Evolutionary conservation across 345 rosid genomes (phyloP).

Genomic region (Populus euphratica): DNA sequence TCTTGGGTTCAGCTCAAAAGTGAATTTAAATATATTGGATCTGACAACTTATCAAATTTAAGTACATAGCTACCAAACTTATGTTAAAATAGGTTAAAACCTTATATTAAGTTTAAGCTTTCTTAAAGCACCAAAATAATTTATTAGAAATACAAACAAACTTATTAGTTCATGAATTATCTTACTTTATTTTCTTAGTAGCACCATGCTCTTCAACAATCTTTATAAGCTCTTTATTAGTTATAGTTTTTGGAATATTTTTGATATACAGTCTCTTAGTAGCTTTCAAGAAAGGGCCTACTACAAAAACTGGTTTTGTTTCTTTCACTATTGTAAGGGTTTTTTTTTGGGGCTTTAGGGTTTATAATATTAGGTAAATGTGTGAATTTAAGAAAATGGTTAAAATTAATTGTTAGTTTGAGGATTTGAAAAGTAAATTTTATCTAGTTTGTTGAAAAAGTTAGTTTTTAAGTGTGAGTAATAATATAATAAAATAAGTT

Average conservation of each 20-base stretch:
- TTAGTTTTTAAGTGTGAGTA: slow-evolving; percentile 14
- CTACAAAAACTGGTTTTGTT: slow-evolving; percentile 21
- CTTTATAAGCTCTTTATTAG: slow-evolving; percentile 51
- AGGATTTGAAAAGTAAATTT: slow-evolving; percentile 27
- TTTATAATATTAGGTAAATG: neutral
- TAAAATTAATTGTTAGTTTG: slow-evolving; percentile 4
- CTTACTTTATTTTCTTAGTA: slow-evolving; percentile 65
- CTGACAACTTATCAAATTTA: no score
- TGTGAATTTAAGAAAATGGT: slow-evolving; percentile 6
- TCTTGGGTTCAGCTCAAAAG: no score
- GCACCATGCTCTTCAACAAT: slow-evolving; percentile 77
- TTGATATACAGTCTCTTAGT: slow-evolving; percentile 65
- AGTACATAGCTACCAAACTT: no score
- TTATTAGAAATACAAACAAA: no score
- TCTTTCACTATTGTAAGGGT: slow-evolving; percentile 47
- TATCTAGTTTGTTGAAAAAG: slow-evolving; percentile 10
- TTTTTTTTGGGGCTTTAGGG: slow-evolving; percentile 25
- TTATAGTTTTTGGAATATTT: slow-evolving; percentile 68
- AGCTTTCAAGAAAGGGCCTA: slow-evolving; percentile 44
- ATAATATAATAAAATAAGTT: slow-evolving; percentile 24
- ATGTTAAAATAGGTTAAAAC: no score
- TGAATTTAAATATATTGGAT: no score
- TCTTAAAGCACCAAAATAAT: no score
- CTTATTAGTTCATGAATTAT: slow-evolving; percentile 20
- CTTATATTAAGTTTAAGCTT: no score